phyloP scores from a whole-genome alignment of 495 filamentous ascomycete genomes.

The Haplographium delicatum region DNA sequence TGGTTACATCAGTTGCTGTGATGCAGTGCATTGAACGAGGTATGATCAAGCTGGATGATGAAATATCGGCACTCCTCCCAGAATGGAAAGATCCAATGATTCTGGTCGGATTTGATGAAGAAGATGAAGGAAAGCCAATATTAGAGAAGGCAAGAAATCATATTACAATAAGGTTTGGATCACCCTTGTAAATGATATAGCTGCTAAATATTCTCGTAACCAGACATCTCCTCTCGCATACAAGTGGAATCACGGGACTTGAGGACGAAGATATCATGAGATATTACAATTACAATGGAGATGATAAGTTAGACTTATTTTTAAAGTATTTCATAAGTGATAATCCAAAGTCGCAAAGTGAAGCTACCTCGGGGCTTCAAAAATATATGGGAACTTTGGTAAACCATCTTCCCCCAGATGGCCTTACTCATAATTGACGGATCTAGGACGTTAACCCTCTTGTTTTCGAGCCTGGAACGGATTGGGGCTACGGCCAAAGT shows the following conservation, averaged over 20 bases:
- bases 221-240: conserved; percentile 13
- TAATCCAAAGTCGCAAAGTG: background rate
- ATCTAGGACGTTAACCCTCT: conserved; percentile 27
- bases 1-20: conserved; percentile 45
- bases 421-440: background rate
- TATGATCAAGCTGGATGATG: conserved; percentile 26
- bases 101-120: conserved; percentile 10
- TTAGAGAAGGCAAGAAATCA: conserved; percentile 36
- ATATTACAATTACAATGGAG: conserved; percentile 4
- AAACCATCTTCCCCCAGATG: background rate
- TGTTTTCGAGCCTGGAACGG: conserved; percentile 40
- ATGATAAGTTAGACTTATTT: background rate
- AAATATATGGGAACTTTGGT: conserved; percentile 1
- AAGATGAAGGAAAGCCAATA: conserved; percentile 31
- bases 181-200: background rate
- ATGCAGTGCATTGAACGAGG: conserved; percentile 59
- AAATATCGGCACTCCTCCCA: conserved; percentile 15
- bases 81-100: conserved; percentile 24
- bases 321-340: conserved; percentile 6
- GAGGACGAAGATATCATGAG: conserved; percentile 5
- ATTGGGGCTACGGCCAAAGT: conserved; percentile 41
- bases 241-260: background rate
- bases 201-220: background rate
- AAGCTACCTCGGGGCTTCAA: background rate
- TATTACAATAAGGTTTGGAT: conserved; percentile 45